These are phyloP conservation scores for Mucor circinelloides DNA, from an alignment of 371 early-diverging fungal species.

Conservation along the genomic window DNA sequence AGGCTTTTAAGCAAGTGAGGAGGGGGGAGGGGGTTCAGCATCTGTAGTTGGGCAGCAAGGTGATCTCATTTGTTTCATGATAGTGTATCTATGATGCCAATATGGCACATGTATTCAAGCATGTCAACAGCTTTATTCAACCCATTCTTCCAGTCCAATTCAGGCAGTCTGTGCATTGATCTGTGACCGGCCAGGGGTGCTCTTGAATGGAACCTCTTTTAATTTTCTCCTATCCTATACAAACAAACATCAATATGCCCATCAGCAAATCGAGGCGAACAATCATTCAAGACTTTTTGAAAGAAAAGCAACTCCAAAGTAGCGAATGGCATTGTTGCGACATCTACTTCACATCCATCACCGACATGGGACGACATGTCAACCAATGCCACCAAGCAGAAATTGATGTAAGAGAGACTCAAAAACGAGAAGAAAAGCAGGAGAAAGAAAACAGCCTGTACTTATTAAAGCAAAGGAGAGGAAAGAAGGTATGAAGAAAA, in stretches of 20 bases:
- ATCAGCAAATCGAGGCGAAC: slow-evolving; percentile 14
- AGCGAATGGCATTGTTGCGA: slow-evolving; percentile 27
- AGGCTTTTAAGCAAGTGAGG: no score
- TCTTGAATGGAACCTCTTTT: neutral
- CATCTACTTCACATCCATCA: slow-evolving; percentile 1
- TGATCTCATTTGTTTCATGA: no score
- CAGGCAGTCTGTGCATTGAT: neutral
- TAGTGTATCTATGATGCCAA: no score
- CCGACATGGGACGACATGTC: slow-evolving; percentile 22
- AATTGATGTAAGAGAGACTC: slow-evolving; percentile 8
- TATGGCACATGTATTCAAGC: no score
- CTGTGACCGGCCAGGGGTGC: neutral
- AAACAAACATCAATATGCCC: neutral
- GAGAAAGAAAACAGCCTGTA: slow-evolving; percentile 7
- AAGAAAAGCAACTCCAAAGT: slow-evolving; percentile 11
- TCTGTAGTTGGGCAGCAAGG: no score
- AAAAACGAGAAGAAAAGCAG: neutral
- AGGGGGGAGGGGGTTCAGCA: no score
- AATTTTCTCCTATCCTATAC: no score
- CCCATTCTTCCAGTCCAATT: neutral
- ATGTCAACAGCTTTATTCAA: no score
- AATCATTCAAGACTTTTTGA: slow-evolving; percentile 22
- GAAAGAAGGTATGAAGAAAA: slow-evolving; percentile 25
- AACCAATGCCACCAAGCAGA: slow-evolving; percentile 14
- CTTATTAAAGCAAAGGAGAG: slow-evolving; percentile 26